A percentile compares a stretch with the other conserved stretches of the same genome.
These are phyloP conservation scores for Allantophomopsis cytisporea DNA, from an alignment of 2,329 filamentous ascomycete genomes.

Conservation along the genomic window DNA sequence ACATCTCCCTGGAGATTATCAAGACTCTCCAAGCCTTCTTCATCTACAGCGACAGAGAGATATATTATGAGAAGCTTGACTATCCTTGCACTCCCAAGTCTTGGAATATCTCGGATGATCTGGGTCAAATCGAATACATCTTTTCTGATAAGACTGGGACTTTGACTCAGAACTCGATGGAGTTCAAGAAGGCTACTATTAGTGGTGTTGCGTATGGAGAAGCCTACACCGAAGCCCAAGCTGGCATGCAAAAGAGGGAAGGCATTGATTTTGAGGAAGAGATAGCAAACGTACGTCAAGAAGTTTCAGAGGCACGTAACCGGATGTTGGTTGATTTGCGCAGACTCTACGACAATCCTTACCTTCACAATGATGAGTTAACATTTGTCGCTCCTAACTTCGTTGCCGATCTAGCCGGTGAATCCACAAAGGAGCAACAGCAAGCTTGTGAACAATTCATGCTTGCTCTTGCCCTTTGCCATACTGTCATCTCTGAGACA, in stretches of 20 bases:
- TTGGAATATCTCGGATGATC: slow-evolving; percentile 97
- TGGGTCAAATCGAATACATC: slow-evolving; percentile 97
- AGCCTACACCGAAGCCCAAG: slow-evolving; percentile 92
- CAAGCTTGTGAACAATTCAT: slow-evolving; percentile 79
- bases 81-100: slow-evolving; percentile 94
- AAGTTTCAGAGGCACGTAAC: slow-evolving; percentile 67
- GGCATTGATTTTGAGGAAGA: slow-evolving; percentile 81
- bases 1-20: slow-evolving; percentile 94
- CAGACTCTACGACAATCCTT: slow-evolving; percentile 75
- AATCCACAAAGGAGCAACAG: slow-evolving; percentile 63
- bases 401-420: slow-evolving; percentile 67
- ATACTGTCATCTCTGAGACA: slow-evolving; percentile 87
- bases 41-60: slow-evolving; percentile 89
- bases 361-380: slow-evolving; percentile 75
- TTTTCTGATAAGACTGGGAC: slow-evolving; percentile 94
- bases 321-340: slow-evolving; percentile 62
- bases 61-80: slow-evolving; percentile 94
- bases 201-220: slow-evolving; percentile 96
- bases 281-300: slow-evolving; percentile 52
- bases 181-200: slow-evolving; percentile 96
- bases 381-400: slow-evolving; percentile 91
- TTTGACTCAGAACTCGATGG: slow-evolving; percentile 88
- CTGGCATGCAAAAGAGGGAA: slow-evolving; percentile 86
- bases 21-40: slow-evolving; percentile 88
- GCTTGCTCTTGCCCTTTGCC: slow-evolving; percentile 84